Evolutionary conservation across 2,329 filamentous ascomycete genomes (phyloP).

Genomic region (Tolypocladium album): DNA sequence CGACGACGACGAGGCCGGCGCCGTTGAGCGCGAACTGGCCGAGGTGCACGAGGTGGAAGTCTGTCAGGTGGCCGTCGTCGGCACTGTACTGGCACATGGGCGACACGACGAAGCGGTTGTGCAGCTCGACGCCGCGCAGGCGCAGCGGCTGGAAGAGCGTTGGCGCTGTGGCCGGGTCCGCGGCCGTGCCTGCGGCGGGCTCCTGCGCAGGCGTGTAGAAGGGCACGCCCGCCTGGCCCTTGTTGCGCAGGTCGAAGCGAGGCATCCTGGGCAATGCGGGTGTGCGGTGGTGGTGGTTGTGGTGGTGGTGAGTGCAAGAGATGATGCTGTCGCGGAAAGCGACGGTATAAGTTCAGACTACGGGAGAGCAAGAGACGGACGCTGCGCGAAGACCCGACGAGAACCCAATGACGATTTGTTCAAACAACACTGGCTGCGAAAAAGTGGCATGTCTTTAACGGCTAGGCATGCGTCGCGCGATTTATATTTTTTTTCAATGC

Average conservation of each 20-base stretch:
- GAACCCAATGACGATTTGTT: background rate
- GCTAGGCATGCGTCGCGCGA: background rate
- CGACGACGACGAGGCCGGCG: conserved; percentile 61
- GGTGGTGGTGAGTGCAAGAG: background rate
- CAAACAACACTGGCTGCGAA: background rate
- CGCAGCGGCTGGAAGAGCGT: conserved; percentile 46
- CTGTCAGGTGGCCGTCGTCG: conserved; percentile 56
- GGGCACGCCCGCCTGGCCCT: conserved; percentile 32
- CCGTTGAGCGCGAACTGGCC: conserved; percentile 70
- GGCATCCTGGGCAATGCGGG: background rate
- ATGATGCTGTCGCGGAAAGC: background rate
- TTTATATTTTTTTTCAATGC: background rate
- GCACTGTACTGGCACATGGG: conserved; percentile 54
- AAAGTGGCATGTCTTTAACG: background rate
- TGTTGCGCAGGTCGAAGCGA: conserved; percentile 15
- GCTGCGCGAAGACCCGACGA: background rate
- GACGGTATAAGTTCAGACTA: background rate
- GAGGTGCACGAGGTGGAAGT: conserved; percentile 75
- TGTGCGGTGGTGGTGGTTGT: background rate
- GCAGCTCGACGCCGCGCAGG: conserved; percentile 40
- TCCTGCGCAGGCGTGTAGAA: conserved; percentile 45
- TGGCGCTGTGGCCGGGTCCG: conserved; percentile 28
- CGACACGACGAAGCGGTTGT: conserved; percentile 47
- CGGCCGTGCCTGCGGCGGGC: conserved; percentile 37
- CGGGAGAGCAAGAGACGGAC: background rate